phyloP scores from a whole-genome alignment of 106 monocot species.

The Allium fistulosum region DNA sequence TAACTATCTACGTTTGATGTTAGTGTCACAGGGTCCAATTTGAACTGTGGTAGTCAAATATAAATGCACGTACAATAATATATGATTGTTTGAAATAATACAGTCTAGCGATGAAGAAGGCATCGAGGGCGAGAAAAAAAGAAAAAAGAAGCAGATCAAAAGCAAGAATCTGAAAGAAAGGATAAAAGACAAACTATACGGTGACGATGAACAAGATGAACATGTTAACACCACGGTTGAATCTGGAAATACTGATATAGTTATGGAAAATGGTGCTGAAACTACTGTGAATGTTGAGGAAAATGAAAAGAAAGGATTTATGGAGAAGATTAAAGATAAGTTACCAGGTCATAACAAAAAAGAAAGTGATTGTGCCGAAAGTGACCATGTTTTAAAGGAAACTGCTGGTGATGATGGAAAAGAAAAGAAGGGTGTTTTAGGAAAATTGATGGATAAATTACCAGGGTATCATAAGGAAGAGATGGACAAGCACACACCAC shows the following conservation, averaged over 20 bases:
- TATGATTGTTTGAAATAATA: neutral
- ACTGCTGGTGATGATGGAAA: neutral
- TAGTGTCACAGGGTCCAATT: neutral
- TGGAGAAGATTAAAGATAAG: conserved; percentile 74
- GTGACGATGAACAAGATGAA: neutral
- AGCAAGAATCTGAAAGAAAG: conserved; percentile 24
- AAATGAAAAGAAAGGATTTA: conserved; percentile 68
- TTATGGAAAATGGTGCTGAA: conserved; percentile 2
- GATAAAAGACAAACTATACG: neutral
- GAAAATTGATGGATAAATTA: conserved; percentile 71
- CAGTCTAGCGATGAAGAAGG: conserved; percentile 66
- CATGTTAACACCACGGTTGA: neutral
- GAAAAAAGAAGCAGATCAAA: conserved; percentile 51
- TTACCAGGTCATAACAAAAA: conserved; percentile 53
- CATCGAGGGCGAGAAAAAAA: conserved; percentile 27
- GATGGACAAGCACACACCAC: neutral
- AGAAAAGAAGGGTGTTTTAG: conserved; percentile 77
- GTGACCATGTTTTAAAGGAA: conserved; percentile 7
- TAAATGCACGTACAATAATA: neutral
- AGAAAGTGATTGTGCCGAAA: neutral
- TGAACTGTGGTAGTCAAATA: neutral
- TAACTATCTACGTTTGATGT: neutral
- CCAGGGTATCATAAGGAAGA: conserved; percentile 41
- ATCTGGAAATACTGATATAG: conserved; percentile 10
- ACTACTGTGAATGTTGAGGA: neutral